Evolutionary conservation across 179 eudicot genomes (phyloP), one percentile per base, ranked within the genome.

Genomic region (Beta lomatogona): DNA sequence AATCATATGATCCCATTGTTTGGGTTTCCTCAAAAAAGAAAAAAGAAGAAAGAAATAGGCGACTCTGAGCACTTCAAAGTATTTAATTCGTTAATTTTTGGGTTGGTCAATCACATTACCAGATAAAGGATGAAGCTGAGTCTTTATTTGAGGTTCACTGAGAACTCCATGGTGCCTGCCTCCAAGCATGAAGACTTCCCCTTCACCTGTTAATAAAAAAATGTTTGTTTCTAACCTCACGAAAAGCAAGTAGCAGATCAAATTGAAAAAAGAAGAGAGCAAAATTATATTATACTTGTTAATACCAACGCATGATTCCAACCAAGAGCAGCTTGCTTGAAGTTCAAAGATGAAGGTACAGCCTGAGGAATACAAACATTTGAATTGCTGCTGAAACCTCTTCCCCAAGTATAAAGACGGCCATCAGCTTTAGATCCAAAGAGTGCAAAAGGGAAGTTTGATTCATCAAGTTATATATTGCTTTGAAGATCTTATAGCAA

Each of bases 241-340:
- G 11, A 44, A 76, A 11, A 71, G 53, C 58, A 65, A 13, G 41
- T 21, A 25, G 25, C 16, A 13, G 60, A 67, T 36, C 41, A 36
- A 36, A 36, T 36, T 36, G 41, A 36, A 36, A 16, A 19, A 72
- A 55, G 4, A 46, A 65, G 60, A 81, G 22, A 13, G 64, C 48
- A 69, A 46, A 36, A 52, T 73, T 50, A 22, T 77, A 68, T 36
- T 71, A 73, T 84, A 95, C 99, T 89, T 85, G 99, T 86, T 80
- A 91, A 84, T 46, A 89, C 68, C 73, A 94, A 82, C 77, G 94
- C 93, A 83, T 94, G 99, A 81, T 92, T 91, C 99, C 99, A 95
- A 58, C 99, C 98, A 36, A 95, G 87, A 81, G 94, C 92, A 70
- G 80, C 93, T 82, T 94, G 91, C 85, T 86, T 78, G 82, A 92